Evolutionary conservation across 2,329 filamentous ascomycete genomes (phyloP).

Genomic region (Phoma sp.): DNA sequence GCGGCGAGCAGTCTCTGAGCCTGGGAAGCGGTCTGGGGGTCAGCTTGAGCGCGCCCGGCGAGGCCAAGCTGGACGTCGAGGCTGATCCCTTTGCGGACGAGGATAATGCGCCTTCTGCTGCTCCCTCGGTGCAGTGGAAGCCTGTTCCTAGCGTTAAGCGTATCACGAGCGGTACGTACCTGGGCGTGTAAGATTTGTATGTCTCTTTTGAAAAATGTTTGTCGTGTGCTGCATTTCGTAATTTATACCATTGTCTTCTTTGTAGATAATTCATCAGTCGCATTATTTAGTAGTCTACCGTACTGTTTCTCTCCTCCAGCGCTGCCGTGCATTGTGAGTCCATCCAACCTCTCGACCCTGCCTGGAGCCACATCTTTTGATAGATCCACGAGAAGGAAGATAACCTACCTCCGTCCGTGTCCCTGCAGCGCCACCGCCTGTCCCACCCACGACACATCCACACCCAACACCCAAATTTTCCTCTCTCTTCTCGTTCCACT

Average conservation of each 20-base stretch:
- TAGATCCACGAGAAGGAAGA: no score
- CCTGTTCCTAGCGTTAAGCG: slow-evolving; percentile 44
- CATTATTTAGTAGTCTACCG: background rate
- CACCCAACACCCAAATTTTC: no score
- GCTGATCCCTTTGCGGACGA: slow-evolving; percentile 76
- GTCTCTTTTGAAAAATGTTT: background rate
- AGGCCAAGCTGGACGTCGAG: slow-evolving; percentile 49
- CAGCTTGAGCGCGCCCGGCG: slow-evolving; percentile 50
- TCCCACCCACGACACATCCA: no score
- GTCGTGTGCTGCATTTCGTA: background rate
- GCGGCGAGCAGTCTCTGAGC: slow-evolving; percentile 54
- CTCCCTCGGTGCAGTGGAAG: slow-evolving; percentile 41
- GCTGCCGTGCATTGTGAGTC: background rate
- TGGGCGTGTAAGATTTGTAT: slow-evolving; percentile 34
- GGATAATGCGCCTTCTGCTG: slow-evolving; percentile 40
- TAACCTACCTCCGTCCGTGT: no score
- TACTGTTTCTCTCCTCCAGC: background rate
- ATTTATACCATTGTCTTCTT: background rate
- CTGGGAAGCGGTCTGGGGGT: slow-evolving; percentile 70
- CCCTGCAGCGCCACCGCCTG: no score
- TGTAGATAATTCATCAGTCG: background rate
- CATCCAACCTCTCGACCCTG: background rate
- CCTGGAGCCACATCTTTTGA: background rate
- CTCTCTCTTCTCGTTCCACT: no score
- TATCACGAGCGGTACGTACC: slow-evolving; percentile 48